Conservation (phyloP, 2,329 filamentous ascomycete species). For the Ophiostoma ips region DNA sequence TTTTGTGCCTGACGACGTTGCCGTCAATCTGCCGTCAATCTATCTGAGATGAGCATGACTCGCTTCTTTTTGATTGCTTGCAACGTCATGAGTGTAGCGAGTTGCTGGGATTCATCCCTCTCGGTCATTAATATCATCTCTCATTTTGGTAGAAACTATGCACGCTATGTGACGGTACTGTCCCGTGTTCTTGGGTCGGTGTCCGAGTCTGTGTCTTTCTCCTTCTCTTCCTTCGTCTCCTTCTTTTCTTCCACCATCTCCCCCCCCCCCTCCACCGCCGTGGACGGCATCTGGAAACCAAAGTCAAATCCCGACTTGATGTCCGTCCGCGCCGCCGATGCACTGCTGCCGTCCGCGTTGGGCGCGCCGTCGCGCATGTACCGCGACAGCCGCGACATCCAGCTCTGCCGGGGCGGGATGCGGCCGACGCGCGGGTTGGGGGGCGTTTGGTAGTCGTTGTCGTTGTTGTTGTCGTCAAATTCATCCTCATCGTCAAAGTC, state of each 20-base stretch:
- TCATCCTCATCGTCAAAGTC: not conserved
- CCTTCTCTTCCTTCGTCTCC: too few species aligned
- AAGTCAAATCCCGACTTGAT: not conserved
- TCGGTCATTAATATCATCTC: too few species aligned
- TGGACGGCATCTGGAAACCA: not conserved
- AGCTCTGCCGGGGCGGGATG: constrained; percentile 8
- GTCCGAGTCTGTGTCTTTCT: not conserved
- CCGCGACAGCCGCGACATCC: constrained; percentile 13
- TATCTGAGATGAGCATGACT: too few species aligned
- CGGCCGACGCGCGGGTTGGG: not conserved
- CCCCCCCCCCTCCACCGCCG: too few species aligned
- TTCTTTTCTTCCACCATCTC: not conserved
- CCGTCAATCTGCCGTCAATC: too few species aligned
- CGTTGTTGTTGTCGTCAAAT: not conserved
- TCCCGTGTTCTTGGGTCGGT: not conserved
- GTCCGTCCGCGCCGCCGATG: not conserved
- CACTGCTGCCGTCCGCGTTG: too few species aligned
- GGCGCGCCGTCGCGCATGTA: constrained; percentile 8
- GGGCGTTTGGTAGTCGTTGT: not conserved
- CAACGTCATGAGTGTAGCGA: too few species aligned
- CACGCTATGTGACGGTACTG: too few species aligned
- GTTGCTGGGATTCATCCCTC: too few species aligned
- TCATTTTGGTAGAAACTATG: too few species aligned
- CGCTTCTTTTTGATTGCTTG: too few species aligned
- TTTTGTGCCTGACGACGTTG: too few species aligned